Evolutionary conservation across 768 basidiomycete species (phyloP), one percentile per base, ranked within the genome.

Genomic region (Mycena sanguinolenta): DNA sequence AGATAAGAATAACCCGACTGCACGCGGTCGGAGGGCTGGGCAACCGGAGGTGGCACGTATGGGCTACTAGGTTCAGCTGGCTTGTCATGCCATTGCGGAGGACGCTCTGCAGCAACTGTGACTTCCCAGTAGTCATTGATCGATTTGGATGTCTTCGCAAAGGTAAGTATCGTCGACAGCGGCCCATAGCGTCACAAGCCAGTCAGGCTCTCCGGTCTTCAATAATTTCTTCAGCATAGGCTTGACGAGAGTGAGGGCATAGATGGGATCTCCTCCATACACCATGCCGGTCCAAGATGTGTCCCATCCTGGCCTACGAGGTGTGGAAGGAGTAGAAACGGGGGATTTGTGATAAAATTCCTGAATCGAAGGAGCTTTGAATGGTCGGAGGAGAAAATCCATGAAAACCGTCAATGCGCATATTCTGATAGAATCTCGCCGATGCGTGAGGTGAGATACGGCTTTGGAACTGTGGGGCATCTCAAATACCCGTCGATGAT

Each of bases 101-200:
- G 36, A 4, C 58, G 58, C 25, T 44, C 38, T 27, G 16, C 58
- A 17, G 44, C 39, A 28, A 23, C 23, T 28, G 23, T 32, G 19
- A 58, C 25, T n/a, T 58, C 58, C 58, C 58, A 58, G 25, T 58
- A 58, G 25, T 58, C 39, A 23, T 58, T 39, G 38, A 58, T 58
- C 38, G 58, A 42, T 38, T 58, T 58, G 23, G 38, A 39, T 42
- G 58, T 21, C 8, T 58, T 58, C 25, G 23, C 25, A 17, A 42
- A n/a, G 38, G 58, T 58, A 38, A 27, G 25, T 21, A 58, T 55
- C 32, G 30, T 55, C 53, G 19, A 55, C 34, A 21, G 53, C 53
- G 6, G 10, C n/a, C 53, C 53, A 55, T 10, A 55, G 30, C 30
- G 6, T 32, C 32, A 32, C 14, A 10, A 55, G 32, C 53, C 53